Percentiles rank a stretch among this genome's conserved stretches.
Evolutionary conservation across 192 early-diverging fungal genomes (phyloP).

Genomic region (Backusella australiensis): DNA sequence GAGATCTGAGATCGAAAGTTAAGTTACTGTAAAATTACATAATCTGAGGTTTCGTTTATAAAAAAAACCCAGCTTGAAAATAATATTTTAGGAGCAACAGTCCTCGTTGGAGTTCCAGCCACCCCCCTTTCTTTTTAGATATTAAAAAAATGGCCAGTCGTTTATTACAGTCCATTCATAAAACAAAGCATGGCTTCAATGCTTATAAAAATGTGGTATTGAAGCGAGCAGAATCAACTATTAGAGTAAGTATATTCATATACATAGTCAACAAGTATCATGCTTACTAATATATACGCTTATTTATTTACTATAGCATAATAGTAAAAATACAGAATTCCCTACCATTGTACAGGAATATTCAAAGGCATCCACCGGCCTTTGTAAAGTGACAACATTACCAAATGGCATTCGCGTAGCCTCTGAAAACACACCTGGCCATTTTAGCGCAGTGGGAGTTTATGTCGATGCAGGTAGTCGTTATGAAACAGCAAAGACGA

Average conservation of each 20-base stretch:
- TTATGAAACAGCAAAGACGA: constrained; percentile 69
- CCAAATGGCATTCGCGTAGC: constrained; percentile 89
- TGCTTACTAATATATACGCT: not conserved
- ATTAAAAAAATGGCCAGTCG: not conserved
- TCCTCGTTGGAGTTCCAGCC: not conserved
- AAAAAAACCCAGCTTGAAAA: too few species aligned
- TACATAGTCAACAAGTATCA: not conserved
- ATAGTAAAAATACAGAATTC: not conserved
- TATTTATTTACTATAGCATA: not conserved
- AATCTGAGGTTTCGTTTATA: too few species aligned
- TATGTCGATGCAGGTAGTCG: constrained; percentile 90
- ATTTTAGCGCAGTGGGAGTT: constrained; percentile 89
- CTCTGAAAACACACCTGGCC: constrained; percentile 77
- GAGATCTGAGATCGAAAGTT: too few species aligned
- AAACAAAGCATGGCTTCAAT: not conserved
- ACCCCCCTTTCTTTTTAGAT: not conserved
- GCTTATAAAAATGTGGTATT: not conserved
- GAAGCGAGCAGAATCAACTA: not conserved
- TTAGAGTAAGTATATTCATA: not conserved
- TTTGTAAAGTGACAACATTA: constrained; percentile 68
- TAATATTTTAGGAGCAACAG: too few species aligned
- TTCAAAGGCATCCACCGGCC: constrained; percentile 34
- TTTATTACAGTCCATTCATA: not conserved
- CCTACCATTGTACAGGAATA: constrained; percentile 35
- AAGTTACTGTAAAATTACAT: too few species aligned